Evolutionary conservation across 176 grass and related monocot species (phyloP).

Genomic region (Areca catechu): DNA sequence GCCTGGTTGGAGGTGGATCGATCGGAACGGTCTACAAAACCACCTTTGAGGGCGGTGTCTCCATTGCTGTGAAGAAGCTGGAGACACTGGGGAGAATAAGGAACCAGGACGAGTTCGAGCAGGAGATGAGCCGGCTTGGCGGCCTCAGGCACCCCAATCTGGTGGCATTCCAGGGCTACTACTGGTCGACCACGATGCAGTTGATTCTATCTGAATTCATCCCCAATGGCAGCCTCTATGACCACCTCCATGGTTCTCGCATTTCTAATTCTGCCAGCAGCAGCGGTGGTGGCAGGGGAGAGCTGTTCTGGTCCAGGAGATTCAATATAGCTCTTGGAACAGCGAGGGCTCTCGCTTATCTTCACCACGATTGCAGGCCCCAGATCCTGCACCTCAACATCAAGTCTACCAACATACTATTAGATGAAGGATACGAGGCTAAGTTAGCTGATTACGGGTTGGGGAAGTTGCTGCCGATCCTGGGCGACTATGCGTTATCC

Average conservation of each 20-base stretch:
- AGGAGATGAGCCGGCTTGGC: slow-evolving; percentile 80
- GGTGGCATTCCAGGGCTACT: slow-evolving; percentile 79
- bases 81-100: slow-evolving; percentile 70
- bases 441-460: slow-evolving; percentile 93
- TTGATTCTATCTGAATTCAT: slow-evolving; percentile 75
- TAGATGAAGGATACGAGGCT: slow-evolving; percentile 68
- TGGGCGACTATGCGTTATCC: slow-evolving; percentile 62
- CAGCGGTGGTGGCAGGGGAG: slow-evolving; percentile 27
- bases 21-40: slow-evolving; percentile 87
- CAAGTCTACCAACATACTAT: slow-evolving; percentile 92
- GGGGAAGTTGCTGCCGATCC: slow-evolving; percentile 69
- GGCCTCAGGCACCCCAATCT: slow-evolving; percentile 62
- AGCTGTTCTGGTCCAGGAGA: slow-evolving; percentile 67
- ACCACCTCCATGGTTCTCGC: slow-evolving; percentile 57
- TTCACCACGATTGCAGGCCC: slow-evolving; percentile 89
- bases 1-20: slow-evolving; percentile 81
- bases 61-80: slow-evolving; percentile 90
- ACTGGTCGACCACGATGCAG: slow-evolving; percentile 88
- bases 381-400: slow-evolving; percentile 94
- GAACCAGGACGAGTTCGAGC: slow-evolving; percentile 90
- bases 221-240: slow-evolving; percentile 68
- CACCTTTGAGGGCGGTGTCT: slow-evolving; percentile 64
- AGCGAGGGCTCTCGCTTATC: slow-evolving; percentile 71
- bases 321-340: slow-evolving; percentile 69
- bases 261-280: slow-evolving; percentile 24